Base-by-base conservation (phyloP, 495 filamentous ascomycete genomes). In the Penicillium soppii region DNA sequence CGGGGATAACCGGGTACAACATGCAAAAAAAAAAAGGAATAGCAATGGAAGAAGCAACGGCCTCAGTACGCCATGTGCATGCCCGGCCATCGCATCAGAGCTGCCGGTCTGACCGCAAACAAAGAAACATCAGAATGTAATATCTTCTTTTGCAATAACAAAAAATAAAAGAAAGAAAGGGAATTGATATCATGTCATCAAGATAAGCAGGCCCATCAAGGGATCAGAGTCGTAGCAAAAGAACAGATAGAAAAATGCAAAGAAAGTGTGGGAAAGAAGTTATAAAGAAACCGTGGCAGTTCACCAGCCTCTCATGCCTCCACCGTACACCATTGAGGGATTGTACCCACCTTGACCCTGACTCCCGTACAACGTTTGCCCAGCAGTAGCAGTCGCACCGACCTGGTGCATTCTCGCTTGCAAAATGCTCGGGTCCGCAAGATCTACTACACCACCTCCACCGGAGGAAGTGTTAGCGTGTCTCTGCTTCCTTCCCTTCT, bases 391-490 rank as follows among this genome's bases (percentile, higher is more conserved):
- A 71, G 72, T 74, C 56, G 82, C 82, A 82, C 87, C 85, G 68
- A 83, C 84, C 73, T 95, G 89, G 72, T 92, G 91, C 82, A 95
- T 89, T 79, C 94, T 88, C 72, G 89, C 90, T 79, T 97, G 94
- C 81, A 99, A 85, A 81, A 97, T 96, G 82, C 91, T 96, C 78
- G 92, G 90, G 88, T 96, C 91, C 80, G 88, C 89, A 91, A 95
- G 88, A 92, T 97, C 90, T 80, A 95, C 91, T 90, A 95, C 84
- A 82, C 87, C 90, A 79, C 90, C 90, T 82, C 90, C 90, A 82
- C 89, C 92, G 85, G 91, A 94, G 88, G 91, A 95, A 92, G 91
- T 95, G 89, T 95, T 95, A 94, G 91, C 91, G 87, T 96, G 90
- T 86, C 90, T 95, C 79, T 95, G 91, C 88, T 95, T 94, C 85